Evolutionary conservation across 768 basidiomycete genomes (phyloP).

Genomic region (Pholiota molesta): DNA sequence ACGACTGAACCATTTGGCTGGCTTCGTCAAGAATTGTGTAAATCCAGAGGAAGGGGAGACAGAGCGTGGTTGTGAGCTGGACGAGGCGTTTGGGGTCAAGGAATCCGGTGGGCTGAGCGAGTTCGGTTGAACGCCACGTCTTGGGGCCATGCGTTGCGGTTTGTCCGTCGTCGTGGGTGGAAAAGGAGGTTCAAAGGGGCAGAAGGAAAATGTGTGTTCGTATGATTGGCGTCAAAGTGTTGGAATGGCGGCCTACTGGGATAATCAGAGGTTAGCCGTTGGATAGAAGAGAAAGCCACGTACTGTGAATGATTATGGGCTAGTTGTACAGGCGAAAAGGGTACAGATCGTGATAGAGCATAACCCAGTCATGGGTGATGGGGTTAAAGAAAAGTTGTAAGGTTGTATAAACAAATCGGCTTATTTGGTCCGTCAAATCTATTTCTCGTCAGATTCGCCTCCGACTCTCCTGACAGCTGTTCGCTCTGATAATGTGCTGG

Average conservation of each 20-base stretch:
- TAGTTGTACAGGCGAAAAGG: conserved; percentile 19
- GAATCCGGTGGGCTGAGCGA: conserved; percentile 27
- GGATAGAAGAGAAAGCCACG: conserved; percentile 6
- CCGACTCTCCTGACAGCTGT: not conserved
- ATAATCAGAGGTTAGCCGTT: not conserved
- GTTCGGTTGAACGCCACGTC: conserved; percentile 45
- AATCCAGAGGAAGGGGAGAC: conserved; percentile 67
- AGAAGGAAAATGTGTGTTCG: not conserved
- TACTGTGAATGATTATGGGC: conserved; percentile 15
- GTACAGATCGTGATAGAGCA: conserved; percentile 10
- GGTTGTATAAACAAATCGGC: conserved; percentile 21
- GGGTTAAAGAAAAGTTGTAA: conserved; percentile 21
- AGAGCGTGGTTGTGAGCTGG: conserved; percentile 54
- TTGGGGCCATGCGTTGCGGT: conserved; percentile 46
- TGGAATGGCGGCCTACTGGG: not conserved
- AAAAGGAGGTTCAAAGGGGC: not conserved
- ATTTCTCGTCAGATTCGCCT: conserved; percentile 2
- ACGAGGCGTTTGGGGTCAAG: conserved; percentile 24
- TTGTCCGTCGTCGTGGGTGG: conserved; percentile 9
- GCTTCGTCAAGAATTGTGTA: conserved; percentile 65
- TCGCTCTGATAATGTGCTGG: too few species aligned
- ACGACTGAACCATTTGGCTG: conserved; percentile 73
- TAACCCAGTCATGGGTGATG: conserved; percentile 20
- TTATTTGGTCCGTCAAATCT: conserved; percentile 8
- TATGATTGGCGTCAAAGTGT: not conserved